Base-by-base conservation (phyloP, 163 green algal genomes). In the Scenedesmus sp. region DNA sequence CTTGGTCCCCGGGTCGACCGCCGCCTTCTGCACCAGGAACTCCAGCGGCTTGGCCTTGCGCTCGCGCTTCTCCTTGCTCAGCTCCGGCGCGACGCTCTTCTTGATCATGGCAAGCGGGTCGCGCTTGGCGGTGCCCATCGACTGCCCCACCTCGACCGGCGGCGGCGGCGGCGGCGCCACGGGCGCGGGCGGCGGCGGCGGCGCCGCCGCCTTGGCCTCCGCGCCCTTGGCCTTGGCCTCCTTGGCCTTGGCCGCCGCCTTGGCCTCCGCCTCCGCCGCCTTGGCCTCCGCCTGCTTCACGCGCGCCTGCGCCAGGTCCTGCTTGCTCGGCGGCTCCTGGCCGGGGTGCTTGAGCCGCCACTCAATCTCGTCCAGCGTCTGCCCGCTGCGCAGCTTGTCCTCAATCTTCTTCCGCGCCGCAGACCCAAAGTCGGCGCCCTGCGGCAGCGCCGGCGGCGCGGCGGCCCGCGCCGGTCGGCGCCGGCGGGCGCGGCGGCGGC, bases 81-180 rank as follows among this genome's bases (percentile, higher is more conserved):
- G 74, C 63, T 91, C 71, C 9, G 87, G 83, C 0, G 79, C 82
- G 4, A 74, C 47, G 3, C 33, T 70, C 54, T 82, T 82, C 76
- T 95, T 94, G 81, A 98, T 93, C 10, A 98, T 71, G 22, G 93
- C 81, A 70, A 97, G 86, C 2, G 91, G 88, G 81, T 97, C 90
- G 44, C 89, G 66, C 15, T 60, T 63, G 13, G 70, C 72, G 48
- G 88, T 73, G 15, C 83, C 85, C 57, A 91, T 80, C 1, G 86
- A 85, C 34, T 88, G 24, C 0, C 92, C 92, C 42, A 97, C 78
- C 58, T 90, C 66, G 2, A 76, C 60, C 70, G 78, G 67, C n/a
- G n/a, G n/a, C n/a, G n/a, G n/a, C 7, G 71, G 66, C 54, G 34
- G 44, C n/a, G 48, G 20, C 0, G 44, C 26, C 71, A 62, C 70